A percentile compares a stretch with the other conserved stretches of the same genome.
Conservation (phyloP, 805 yeast species). For the Kluyveromyces wickerhamii region DNA sequence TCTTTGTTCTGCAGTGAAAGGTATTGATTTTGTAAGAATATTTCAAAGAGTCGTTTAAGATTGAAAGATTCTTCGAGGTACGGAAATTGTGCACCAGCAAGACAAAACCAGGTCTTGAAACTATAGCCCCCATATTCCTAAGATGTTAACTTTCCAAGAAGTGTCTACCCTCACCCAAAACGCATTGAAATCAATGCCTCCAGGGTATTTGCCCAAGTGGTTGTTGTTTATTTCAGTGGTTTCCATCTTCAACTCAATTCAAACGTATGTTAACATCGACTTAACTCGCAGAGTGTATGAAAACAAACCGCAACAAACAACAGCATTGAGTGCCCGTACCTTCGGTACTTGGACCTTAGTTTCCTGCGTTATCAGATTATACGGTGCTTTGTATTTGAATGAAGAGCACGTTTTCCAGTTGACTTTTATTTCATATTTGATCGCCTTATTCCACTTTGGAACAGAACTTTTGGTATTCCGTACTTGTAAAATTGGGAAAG, state of each 20-base stretch:
- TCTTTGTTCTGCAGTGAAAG: too few relatives aligned
- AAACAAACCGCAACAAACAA: conserved; percentile 50
- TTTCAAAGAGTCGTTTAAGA: too few relatives aligned
- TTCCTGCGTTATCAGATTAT: conserved; percentile 74
- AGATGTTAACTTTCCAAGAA: conserved; percentile 28
- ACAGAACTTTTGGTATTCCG: conserved; percentile 73
- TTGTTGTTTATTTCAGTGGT: conserved; percentile 74
- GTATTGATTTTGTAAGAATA: too few relatives aligned
- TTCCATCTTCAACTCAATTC: conserved; percentile 85
- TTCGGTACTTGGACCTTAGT: conserved; percentile 97
- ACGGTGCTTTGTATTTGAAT: conserved; percentile 72
- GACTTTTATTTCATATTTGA: conserved; percentile 67
- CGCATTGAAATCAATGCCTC: conserved; percentile 25
- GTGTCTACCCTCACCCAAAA: conserved; percentile 27
- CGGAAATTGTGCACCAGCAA: too few relatives aligned
- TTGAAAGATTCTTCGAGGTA: too few relatives aligned
- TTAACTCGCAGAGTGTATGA: conserved; percentile 78
- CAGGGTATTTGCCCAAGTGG: conserved; percentile 71
- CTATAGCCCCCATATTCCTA: too few relatives aligned
- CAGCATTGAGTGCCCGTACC: conserved; percentile 79
- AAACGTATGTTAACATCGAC: conserved; percentile 68
- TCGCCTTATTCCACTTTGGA: conserved; percentile 80
- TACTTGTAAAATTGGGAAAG: conserved; percentile 80
- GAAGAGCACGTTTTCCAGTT: conserved; percentile 69
- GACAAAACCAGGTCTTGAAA: too few relatives aligned